Evolutionary conservation across 352 stramenopile species (phyloP).

Genomic region (Phytophthora syringae): DNA sequence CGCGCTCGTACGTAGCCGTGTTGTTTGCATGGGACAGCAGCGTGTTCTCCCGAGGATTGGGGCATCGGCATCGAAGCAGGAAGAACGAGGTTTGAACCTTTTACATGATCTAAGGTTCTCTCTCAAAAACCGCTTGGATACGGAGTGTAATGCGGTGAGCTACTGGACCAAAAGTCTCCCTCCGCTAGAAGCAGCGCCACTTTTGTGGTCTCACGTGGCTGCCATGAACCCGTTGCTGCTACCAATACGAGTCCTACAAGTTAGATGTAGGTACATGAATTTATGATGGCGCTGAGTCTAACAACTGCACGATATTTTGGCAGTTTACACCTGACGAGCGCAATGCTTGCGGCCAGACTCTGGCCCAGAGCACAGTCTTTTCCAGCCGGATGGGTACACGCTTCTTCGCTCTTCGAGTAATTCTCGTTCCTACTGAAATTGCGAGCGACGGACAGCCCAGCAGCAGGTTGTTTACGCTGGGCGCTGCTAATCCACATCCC

Average conservation of each 20-base stretch:
- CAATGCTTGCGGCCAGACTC: conserved; percentile 27
- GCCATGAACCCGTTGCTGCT: too few species aligned
- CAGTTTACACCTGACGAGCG: conserved; percentile 28
- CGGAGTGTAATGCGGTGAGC: too few species aligned
- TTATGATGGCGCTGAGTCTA: background rate
- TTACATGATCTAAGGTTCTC: too few species aligned
- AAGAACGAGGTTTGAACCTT: conserved; percentile 11
- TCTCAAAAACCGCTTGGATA: too few species aligned
- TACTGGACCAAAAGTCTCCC: too few species aligned
- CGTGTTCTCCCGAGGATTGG: conserved; percentile 27
- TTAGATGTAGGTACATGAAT: too few species aligned
- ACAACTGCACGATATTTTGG: conserved; percentile 21
- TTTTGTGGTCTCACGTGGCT: too few species aligned
- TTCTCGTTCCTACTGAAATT: conserved; percentile 35
- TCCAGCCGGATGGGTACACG: conserved; percentile 20
- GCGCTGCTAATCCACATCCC: conserved; percentile 21
- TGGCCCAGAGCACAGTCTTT: conserved; percentile 7
- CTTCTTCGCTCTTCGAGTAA: conserved; percentile 6
- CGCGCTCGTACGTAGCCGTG: conserved; percentile 21
- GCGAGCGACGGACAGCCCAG: conserved; percentile 17
- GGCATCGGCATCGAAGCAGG: conserved; percentile 15
- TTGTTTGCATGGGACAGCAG: conserved; percentile 25
- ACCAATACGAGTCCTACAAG: too few species aligned
- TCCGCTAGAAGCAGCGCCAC: too few species aligned
- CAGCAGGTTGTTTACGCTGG: conserved; percentile 19